Base-by-base conservation (phyloP, 768 basidiomycete genomes). In the Lactarius pseudohatsudake region DNA sequence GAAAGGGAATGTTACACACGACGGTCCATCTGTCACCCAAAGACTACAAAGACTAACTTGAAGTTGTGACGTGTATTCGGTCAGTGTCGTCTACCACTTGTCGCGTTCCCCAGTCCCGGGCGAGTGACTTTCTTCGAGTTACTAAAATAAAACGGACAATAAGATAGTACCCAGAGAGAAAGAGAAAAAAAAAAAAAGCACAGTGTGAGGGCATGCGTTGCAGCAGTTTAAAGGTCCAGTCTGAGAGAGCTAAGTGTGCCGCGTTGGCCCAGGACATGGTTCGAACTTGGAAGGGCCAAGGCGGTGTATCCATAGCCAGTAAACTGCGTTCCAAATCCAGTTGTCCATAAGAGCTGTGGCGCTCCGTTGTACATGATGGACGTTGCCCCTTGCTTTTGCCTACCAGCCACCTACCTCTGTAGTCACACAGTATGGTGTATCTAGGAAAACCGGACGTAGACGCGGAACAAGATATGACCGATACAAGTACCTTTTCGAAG, bases 21-120 rank as follows among this genome's bases (percentile, higher is more conserved):
- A 20, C 20, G 43, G 13, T n/a, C 43, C 20, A 71, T 93, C 91
- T 8, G 87, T 81, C 20, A 84, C 85, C 90, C 90, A 92, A 28
- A 91, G 72, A 36, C 87, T 80, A 64, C 89, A 92, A 28, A 91
- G 72, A 36, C 87, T 80, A 64, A 85, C 84, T 38, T 89, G 84
- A 77, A 87, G 88, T 77, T 86, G 84, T 55, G 85, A 77, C 81
- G 87, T 86, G 16, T 38, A 54, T 22, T 36, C 13, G 6, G 50
- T 16, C 40, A 13, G 16, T 41, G 40, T 7, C 40, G 40, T 40
- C 38, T 40, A 40, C 38, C 15, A 4, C 11, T 11, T 34, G 11
- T 36, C 11, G 36, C 36, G 11, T 4, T 38, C 38, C 0, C 38
- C 15, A 18, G n/a, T 41, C 40, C 40, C 1, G 5, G 6, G 2